Base-by-base conservation (phyloP, 345 rosid species). In the Dipteronia dyeriana region DNA sequence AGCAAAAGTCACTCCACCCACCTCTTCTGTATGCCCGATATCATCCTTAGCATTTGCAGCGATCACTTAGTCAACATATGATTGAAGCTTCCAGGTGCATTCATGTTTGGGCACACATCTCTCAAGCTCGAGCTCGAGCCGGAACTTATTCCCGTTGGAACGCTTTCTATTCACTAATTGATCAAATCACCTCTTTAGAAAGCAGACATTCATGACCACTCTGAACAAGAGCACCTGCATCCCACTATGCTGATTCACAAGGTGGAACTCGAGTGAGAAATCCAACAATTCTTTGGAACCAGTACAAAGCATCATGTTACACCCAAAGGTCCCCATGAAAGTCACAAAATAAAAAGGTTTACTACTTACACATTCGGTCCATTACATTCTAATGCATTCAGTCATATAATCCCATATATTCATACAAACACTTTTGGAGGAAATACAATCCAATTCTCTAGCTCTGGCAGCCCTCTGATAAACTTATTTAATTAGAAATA, bases 251-350 rank as follows among this genome's bases (percentile, higher is more conserved):
- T 5, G 74, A 73, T 76, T 81, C 77, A 81, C 25, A 81, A 77
- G 63, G 80, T 68, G 49, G 70, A 72, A 75, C 71, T 75, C 78
- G 45, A 67, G 78, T 74, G 66, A 85, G 81, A 85, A 83, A 78
- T 80, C 70, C 80, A 78, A 41, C 74, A 57, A 66, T 71, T 25
- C 73, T 56, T 70, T 69, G 68, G 74, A 76, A 79, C 56, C 68
- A 76, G 79, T 59, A 67, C 71, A 76, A 74, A 82, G 79, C 12
- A 64, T 64, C 67, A 82, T 38, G 68, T 60, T 67, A 67, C 66
- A 43, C 54, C 60, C 76, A 77, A 80, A 57, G 69, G 56, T 76
- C 53, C 53, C 76, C 71, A 34, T 62, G 54, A 73, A 68, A 59
- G 59, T 19, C 71, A 75, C 66, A 61, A 74, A 53, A 41, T 49